Percentiles rank a stretch among this genome's conserved stretches.
These are phyloP conservation scores for Diaporthe longicolla DNA, from an alignment of 2,329 filamentous ascomycete species.

Conservation along the genomic window DNA sequence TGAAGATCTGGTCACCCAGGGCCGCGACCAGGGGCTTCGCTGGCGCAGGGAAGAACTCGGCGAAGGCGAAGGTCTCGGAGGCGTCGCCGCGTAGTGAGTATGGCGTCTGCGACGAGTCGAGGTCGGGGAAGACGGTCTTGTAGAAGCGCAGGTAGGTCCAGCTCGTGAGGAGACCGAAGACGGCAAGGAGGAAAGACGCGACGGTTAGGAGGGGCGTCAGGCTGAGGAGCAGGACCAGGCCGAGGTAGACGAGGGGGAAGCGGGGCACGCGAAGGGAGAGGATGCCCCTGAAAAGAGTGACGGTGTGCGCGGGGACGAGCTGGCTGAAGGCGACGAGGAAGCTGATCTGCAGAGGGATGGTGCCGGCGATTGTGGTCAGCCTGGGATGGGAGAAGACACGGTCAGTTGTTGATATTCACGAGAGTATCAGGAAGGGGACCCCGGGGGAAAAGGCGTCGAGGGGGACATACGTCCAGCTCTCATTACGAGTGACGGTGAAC, in stretches of 20 bases:
- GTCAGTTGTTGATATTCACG: constrained; percentile 41
- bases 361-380: constrained; percentile 86
- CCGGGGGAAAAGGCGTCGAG: not conserved
- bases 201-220: constrained; percentile 72
- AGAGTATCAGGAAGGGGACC: not conserved
- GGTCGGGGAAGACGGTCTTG: constrained; percentile 80
- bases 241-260: constrained; percentile 80
- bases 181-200: constrained; percentile 83
- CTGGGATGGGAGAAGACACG: constrained; percentile 58
- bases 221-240: constrained; percentile 76
- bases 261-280: constrained; percentile 87
- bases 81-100: constrained; percentile 84
- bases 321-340: constrained; percentile 99
- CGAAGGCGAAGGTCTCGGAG: constrained; percentile 95
- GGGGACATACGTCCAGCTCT: constrained; percentile 73
- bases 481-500: constrained; percentile 77
- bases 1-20: constrained; percentile 82
- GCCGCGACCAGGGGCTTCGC: constrained; percentile 83
- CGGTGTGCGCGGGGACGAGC: constrained; percentile 95
- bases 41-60: constrained; percentile 92
- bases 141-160: constrained; percentile 98
- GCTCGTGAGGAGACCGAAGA: constrained; percentile 86
- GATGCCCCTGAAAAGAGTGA: constrained; percentile 90
- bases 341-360: constrained; percentile 88
- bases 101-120: constrained; percentile 72